Percentiles rank a stretch among this genome's conserved stretches.
These are phyloP conservation scores for Acrocalymma vagum DNA, from an alignment of 2,329 filamentous ascomycete genomes.

Conservation along the genomic window DNA sequence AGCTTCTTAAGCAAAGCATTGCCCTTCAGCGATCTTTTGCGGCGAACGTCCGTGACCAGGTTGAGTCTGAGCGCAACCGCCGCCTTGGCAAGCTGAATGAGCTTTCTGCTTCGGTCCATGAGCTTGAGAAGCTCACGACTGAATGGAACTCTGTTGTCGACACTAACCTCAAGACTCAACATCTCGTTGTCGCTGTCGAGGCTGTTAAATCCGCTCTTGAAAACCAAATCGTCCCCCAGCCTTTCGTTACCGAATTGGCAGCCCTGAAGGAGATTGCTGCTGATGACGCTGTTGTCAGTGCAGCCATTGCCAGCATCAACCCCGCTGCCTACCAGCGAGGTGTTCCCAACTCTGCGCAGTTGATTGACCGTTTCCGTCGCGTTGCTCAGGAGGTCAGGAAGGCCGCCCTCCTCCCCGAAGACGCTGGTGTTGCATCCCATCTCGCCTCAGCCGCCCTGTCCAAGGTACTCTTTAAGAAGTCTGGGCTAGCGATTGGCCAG, in stretches of 20 bases:
- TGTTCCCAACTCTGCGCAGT: constrained; percentile 80
- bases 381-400: constrained; percentile 94
- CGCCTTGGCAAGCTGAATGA: constrained; percentile 86
- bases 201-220: constrained; percentile 86
- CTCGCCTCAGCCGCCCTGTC: constrained; percentile 89
- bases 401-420: constrained; percentile 88
- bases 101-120: constrained; percentile 77
- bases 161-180: constrained; percentile 89
- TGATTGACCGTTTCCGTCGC: constrained; percentile 94
- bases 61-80: constrained; percentile 87
- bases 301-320: constrained; percentile 96
- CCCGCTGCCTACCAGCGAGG: constrained; percentile 92
- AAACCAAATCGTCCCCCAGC: constrained; percentile 75
- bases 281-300: constrained; percentile 85
- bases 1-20: constrained; percentile 89
- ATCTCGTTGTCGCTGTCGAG: constrained; percentile 94
- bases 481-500: constrained; percentile 74
- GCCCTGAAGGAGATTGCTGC: constrained; percentile 91
- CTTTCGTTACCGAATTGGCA: constrained; percentile 91
- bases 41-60: constrained; percentile 77
- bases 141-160: constrained; percentile 94
- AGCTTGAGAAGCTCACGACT: constrained; percentile 85
- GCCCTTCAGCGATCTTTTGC: constrained; percentile 87
- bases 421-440: constrained; percentile 93
- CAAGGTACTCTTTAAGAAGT: constrained; percentile 97